Percentiles rank a stretch among this genome's conserved stretches.
Evolutionary conservation across 106 monocot genomes (phyloP).

Genomic region (Narthecium ossifragum): DNA sequence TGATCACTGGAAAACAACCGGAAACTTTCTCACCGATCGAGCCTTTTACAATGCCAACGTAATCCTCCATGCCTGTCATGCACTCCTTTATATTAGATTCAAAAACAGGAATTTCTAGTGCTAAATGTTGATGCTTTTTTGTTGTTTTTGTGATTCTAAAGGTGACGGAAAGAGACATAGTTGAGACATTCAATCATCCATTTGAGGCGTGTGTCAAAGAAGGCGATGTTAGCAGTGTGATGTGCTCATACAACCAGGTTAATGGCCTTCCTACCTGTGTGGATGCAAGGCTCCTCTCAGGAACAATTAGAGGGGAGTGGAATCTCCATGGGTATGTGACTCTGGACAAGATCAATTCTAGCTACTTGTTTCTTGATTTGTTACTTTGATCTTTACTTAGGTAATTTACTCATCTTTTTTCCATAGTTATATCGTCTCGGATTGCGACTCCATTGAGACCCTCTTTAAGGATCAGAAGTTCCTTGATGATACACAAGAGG

Average conservation of each 20-base stretch:
- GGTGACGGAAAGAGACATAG: constrained; percentile 44
- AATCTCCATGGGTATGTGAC: constrained; percentile 34
- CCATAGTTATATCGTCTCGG: constrained; percentile 48
- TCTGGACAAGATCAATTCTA: background rate
- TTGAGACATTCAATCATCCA: constrained; percentile 39
- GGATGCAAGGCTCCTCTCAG: constrained; percentile 20
- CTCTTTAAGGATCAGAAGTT: constrained; percentile 15
- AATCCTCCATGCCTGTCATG: background rate
- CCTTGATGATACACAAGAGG: constrained; percentile 20
- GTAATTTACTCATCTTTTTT: background rate
- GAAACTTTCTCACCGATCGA: background rate
- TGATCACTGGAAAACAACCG: background rate
- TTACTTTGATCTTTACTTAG: background rate
- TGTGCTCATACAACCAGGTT: constrained; percentile 66
- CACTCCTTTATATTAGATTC: too few species aligned
- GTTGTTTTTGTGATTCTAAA: background rate
- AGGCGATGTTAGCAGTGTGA: constrained; percentile 36
- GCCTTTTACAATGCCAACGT: background rate
- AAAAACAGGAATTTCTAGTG: background rate
- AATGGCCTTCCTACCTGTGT: constrained; percentile 58
- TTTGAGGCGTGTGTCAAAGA: constrained; percentile 45
- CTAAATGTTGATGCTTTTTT: background rate
- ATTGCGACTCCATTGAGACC: constrained; percentile 41
- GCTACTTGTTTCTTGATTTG: too few species aligned
- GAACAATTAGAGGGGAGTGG: constrained; percentile 34